Base-by-base conservation (phyloP, 108 stramenopile species). In the Cyclotella baltica region DNA sequence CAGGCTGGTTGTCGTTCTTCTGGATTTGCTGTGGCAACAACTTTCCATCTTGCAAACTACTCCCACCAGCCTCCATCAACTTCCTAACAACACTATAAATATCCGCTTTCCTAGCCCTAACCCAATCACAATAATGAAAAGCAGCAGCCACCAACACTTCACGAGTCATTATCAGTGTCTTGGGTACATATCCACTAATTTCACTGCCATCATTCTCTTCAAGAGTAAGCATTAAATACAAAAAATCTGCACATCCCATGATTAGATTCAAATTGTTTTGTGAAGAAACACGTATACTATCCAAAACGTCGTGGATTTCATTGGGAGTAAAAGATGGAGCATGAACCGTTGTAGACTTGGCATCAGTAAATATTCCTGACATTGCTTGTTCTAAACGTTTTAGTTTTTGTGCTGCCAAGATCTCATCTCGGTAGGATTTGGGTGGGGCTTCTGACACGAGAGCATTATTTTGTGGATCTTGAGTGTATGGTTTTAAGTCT, bases 91-190 rank as follows among this genome's bases (percentile, higher is more conserved):
- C 43, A 56, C 83, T 76, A 70, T 90, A 92, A 0, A 90, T 73
- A 19, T 88, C 88, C 1, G 76, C 78, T 43, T 78, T 74, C 22
- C 88, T 66, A 3, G 89, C 88, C 15, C 72, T 63, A 5, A 93
- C 75, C 52, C 90, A 93, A 70, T 93, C 90, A 30, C 83, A 79
- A 71, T 86, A 93, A 65, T 93, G 92, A 57, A 90, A 67, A 27
- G 89, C 85, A 51, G 87, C 84, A 33, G 92, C 92, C 16, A 91
- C 75, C 13, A 93, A 63, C 0, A 89, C 76, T 48, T 89, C 87
- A 36, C 86, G 75, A 5, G 91, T 86, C 40, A 84, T 70, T 30
- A 90, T 81, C 43, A 46, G 22, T 18, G 61, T 15, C 25, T 23
- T 43, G 40, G 64, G 9, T 1, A 31, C 23, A 65, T 50, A 47